Percentiles rank a stretch among this genome's conserved stretches.
Conservation (phyloP, 2,329 filamentous ascomycete species). For the Phoma sp. region DNA sequence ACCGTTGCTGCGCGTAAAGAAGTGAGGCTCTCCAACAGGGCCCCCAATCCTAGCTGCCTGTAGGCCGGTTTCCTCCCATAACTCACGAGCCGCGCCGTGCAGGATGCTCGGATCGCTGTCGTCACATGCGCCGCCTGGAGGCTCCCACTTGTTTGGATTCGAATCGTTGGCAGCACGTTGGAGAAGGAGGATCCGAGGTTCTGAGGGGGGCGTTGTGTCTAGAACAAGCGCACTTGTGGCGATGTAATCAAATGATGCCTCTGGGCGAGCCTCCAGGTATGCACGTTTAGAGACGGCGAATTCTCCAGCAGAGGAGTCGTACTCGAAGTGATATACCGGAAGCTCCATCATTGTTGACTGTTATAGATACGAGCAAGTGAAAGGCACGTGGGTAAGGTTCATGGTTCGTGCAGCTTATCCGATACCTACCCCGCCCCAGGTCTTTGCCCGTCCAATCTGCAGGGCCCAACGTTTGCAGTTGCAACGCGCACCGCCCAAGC, state of each 20-base stretch:
- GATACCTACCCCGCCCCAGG: too few species aligned
- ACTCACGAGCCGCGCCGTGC: slow-evolving; percentile 56
- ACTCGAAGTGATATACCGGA: not conserved
- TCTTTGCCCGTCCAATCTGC: too few species aligned
- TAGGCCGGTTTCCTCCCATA: slow-evolving; percentile 59
- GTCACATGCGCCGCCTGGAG: slow-evolving; percentile 60
- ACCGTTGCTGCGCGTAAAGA: slow-evolving; percentile 15
- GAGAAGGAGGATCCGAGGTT: slow-evolving; percentile 53
- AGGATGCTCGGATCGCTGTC: slow-evolving; percentile 53
- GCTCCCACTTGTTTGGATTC: slow-evolving; percentile 58
- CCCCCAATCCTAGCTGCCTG: slow-evolving; percentile 34
- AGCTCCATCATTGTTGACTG: not conserved
- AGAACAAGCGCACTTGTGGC: slow-evolving; percentile 11
- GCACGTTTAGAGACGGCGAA: slow-evolving; percentile 4
- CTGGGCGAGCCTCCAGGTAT: not conserved
- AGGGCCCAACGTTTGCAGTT: too few species aligned
- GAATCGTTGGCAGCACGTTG: slow-evolving; percentile 57
- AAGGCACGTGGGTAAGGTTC: too few species aligned
- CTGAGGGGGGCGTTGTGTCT: not conserved
- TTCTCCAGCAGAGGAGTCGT: slow-evolving; percentile 1
- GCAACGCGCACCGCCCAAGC: too few species aligned
- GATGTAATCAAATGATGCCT: not conserved
- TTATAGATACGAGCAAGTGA: too few species aligned
- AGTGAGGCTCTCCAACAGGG: slow-evolving; percentile 5
- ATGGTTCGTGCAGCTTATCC: too few species aligned